Evolutionary conservation across 2,329 filamentous ascomycete genomes (phyloP).

Genomic region (Coniosporium tulheliwenetii): DNA sequence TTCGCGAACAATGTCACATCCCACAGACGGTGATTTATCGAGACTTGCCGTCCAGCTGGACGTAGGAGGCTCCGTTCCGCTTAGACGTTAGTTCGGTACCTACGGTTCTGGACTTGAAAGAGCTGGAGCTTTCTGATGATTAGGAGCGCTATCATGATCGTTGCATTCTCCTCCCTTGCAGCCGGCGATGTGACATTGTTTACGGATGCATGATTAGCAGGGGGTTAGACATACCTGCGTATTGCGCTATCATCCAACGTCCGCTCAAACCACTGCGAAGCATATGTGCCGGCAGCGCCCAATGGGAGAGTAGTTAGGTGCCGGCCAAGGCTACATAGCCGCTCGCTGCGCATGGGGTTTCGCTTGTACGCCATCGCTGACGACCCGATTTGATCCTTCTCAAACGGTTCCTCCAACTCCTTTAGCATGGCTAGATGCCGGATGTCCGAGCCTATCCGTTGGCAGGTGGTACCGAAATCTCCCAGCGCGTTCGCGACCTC

Average conservation of each 20-base stretch:
- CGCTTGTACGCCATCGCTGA: slow-evolving; percentile 55
- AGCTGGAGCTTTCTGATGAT: too few relatives aligned
- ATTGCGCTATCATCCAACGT: slow-evolving; percentile 65
- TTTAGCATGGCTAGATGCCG: slow-evolving; percentile 46
- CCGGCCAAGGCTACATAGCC: slow-evolving; percentile 43
- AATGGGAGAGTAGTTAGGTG: slow-evolving; percentile 37
- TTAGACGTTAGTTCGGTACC: too few relatives aligned
- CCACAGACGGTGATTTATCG: too few relatives aligned
- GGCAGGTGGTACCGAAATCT: slow-evolving; percentile 63
- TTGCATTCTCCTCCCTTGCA: too few relatives aligned
- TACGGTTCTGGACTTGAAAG: too few relatives aligned
- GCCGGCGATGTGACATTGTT: too few relatives aligned
- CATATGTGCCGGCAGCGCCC: slow-evolving; percentile 49
- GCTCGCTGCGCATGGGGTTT: slow-evolving; percentile 42
- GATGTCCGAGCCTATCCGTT: slow-evolving; percentile 61
- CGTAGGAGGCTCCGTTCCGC: too few relatives aligned
- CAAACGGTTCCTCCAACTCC: slow-evolving; percentile 73
- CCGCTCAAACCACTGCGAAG: slow-evolving; percentile 62
- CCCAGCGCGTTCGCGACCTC: slow-evolving; percentile 66
- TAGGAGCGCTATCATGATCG: too few relatives aligned
- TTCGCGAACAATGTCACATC: too few relatives aligned
- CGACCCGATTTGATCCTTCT: slow-evolving; percentile 61
- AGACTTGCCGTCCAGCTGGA: too few relatives aligned
- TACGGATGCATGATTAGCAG: too few relatives aligned
- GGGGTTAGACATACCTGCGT: slow-evolving; percentile 16